Evolutionary conservation across 495 filamentous ascomycete species (phyloP).

Genomic region (Lasiosphaeris hirsuta): DNA sequence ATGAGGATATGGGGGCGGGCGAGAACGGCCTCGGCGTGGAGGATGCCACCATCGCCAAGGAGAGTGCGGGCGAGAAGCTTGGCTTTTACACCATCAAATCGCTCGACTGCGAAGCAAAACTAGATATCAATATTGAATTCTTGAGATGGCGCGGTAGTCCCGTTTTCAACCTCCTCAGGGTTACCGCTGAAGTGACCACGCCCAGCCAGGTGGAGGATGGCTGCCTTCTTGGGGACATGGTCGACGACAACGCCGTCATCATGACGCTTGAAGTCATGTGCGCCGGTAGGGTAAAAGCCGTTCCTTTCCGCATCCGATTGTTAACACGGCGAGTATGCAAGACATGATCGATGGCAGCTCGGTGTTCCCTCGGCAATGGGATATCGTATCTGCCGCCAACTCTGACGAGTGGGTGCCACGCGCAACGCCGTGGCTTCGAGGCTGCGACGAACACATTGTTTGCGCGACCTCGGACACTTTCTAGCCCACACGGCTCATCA

Average conservation of each 20-base stretch:
- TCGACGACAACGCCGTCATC: background rate
- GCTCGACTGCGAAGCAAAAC: background rate
- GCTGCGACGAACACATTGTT: background rate
- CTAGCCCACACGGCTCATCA: constrained; percentile 1
- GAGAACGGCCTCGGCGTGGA: background rate
- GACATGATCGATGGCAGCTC: background rate
- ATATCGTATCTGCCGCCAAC: background rate
- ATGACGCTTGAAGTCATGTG: constrained; percentile 2
- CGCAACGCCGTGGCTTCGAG: background rate
- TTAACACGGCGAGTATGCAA: background rate
- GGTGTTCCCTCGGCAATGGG: background rate
- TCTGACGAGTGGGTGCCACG: background rate
- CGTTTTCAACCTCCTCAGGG: background rate
- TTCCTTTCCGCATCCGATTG: too few species aligned
- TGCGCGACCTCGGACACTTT: background rate
- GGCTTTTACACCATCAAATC: background rate
- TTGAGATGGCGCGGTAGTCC: background rate
- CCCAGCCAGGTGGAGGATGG: background rate
- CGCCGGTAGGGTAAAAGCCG: too few species aligned
- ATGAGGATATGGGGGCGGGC: background rate
- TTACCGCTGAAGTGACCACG: background rate
- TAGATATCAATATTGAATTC: constrained; percentile 3
- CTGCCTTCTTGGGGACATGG: background rate
- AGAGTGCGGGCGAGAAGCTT: background rate
- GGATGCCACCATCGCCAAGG: too few species aligned